Evolutionary conservation across 805 yeast species (phyloP), one percentile per base, ranked within the genome.

Genomic region (Limtongia smithiae): DNA sequence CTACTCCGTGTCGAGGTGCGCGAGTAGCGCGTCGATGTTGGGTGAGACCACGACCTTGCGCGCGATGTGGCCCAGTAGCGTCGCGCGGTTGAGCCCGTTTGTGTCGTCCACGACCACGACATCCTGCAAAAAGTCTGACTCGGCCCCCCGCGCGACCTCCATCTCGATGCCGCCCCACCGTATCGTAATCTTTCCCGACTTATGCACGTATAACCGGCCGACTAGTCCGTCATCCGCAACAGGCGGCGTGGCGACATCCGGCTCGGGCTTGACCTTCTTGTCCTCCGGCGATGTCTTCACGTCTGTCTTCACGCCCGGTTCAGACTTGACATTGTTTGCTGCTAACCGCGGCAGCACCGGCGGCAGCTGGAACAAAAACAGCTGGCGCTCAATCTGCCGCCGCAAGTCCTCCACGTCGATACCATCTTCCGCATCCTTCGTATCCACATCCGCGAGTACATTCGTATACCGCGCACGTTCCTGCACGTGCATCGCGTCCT

Each of bases 111-210:
- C 56, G 17, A 78, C 68, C 2, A 83, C 79, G 8, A 86, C 71
- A 50, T 87, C 91, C 65, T 91, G 96, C 24, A 84, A 68, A 54
- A 88, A 82, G 3, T 77, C 73, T 5, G 85, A 66, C 11, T 81
- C 75, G 2, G 86, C 80, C 14, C 96, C 96, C 60, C 78, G 75
- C 3, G 81, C 71, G 20, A 89, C 80, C 48, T 83, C 87, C 74
- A 82, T 76, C 2, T 77, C 72, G 6, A 79, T 77, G 44, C 80
- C 77, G 12, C 95, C 96, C 33, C 91, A 69, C 51, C 79, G 76
- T 65, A 90, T 76, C 3, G 94, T 75, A 18, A 88, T 65, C 63
- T 78, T 85, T 2, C 97, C 97, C 1, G 96, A 86, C 61, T 82
- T 78, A 65, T 90, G 96, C 39, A 82, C 72, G 47, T 91, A 78